Percentiles rank a stretch among this genome's conserved stretches.
Evolutionary conservation across 2,329 filamentous ascomycete genomes (phyloP).

Genomic region (Monosporascus sp.): DNA sequence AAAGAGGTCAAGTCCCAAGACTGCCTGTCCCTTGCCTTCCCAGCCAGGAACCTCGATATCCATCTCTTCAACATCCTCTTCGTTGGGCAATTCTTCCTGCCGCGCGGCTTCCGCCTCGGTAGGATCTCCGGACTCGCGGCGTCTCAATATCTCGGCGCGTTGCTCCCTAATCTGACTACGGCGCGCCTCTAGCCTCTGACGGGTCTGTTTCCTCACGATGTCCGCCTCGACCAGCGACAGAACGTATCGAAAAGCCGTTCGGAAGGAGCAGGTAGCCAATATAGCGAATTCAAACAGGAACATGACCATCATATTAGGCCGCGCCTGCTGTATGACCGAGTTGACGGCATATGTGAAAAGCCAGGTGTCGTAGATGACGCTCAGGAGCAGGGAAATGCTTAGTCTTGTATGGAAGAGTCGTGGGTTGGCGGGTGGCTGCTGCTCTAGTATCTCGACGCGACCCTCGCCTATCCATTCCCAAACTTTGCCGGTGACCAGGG

Average conservation of each 20-base stretch:
- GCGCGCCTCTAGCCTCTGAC: slow-evolving; percentile 60
- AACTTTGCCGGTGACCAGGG: slow-evolving; percentile 86
- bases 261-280: slow-evolving; percentile 71
- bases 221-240: slow-evolving; percentile 73
- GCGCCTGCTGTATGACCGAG: slow-evolving; percentile 78
- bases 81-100: slow-evolving; percentile 51
- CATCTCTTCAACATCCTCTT: slow-evolving; percentile 82
- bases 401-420: slow-evolving; percentile 82
- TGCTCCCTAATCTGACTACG: slow-evolving; percentile 62
- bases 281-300: slow-evolving; percentile 97
- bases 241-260: slow-evolving; percentile 72
- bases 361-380: slow-evolving; percentile 71
- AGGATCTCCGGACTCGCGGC: slow-evolving; percentile 40
- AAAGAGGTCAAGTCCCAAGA: slow-evolving; percentile 80
- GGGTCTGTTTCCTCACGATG: slow-evolving; percentile 70
- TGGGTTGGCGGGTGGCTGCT: slow-evolving; percentile 87
- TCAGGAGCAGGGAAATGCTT: slow-evolving; percentile 70
- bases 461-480: slow-evolving; percentile 99
- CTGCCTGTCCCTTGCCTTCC: slow-evolving; percentile 92
- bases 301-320: slow-evolving; percentile 99
- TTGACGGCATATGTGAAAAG: slow-evolving; percentile 78
- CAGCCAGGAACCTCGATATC: slow-evolving; percentile 94
- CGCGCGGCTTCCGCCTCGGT: slow-evolving; percentile 43
- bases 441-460: slow-evolving; percentile 87
- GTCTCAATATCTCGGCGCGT: slow-evolving; percentile 46